Conservation (phyloP, 2,329 filamentous ascomycete genomes). For the Botrytis squamosa region DNA sequence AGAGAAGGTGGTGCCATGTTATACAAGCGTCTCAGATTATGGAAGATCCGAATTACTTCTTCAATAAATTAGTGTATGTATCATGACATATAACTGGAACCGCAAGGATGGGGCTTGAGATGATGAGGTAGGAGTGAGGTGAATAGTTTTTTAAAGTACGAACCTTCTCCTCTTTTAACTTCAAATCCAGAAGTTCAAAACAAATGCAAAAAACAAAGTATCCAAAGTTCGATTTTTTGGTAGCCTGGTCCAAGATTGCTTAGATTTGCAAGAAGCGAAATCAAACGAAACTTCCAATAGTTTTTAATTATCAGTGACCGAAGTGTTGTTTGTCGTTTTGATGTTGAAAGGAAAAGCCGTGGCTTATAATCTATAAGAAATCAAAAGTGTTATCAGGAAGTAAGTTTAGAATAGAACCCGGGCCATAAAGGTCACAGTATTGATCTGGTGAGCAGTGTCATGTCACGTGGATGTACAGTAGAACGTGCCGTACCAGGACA, state of each 20-base stretch:
- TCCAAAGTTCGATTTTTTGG: background rate
- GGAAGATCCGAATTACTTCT: background rate
- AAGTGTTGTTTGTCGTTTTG: background rate
- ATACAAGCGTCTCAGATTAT: background rate
- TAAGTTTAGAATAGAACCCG: background rate
- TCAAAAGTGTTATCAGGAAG: rapidly evolving
- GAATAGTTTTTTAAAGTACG: background rate
- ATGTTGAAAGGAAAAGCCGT: background rate
- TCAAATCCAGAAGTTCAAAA: background rate
- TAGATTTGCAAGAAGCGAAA: background rate
- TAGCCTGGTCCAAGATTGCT: background rate
- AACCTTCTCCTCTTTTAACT: background rate
- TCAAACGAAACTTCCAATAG: background rate
- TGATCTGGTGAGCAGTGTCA: background rate
- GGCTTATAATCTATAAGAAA: background rate
- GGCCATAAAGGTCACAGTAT: background rate
- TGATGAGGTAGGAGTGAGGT: background rate
- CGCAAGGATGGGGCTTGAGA: background rate
- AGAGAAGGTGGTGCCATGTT: background rate
- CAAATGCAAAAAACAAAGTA: too few relatives aligned
- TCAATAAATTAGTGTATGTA: background rate
- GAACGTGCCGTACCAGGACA: background rate
- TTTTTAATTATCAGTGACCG: background rate
- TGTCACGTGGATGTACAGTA: background rate
- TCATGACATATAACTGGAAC: background rate